Evolutionary conservation across 1,284 basidiomycete species (phyloP).

Genomic region (Malassezia slooffiae): DNA sequence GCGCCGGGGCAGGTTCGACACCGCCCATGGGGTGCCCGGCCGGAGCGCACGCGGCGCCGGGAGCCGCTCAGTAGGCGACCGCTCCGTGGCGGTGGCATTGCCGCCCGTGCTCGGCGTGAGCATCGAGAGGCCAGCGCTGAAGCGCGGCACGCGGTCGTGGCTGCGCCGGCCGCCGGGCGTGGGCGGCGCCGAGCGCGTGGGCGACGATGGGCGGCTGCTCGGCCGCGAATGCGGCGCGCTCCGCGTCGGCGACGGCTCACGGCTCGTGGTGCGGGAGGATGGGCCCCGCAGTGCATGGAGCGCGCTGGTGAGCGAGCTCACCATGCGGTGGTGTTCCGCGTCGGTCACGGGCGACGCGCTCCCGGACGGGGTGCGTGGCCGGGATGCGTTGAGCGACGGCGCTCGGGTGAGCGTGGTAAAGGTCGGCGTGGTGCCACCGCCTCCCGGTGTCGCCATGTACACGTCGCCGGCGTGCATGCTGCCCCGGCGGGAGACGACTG

Average conservation of each 20-base stretch:
- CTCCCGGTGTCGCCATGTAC: too few species aligned
- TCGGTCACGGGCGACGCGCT: neutral
- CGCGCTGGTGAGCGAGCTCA: conserved; percentile 24
- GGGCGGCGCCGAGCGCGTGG: conserved; percentile 4
- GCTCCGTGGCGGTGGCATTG: too few species aligned
- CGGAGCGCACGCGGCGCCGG: conserved; percentile 31
- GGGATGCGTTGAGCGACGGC: conserved; percentile 19
- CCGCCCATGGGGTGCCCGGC: conserved; percentile 37
- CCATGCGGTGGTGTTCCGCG: conserved; percentile 15
- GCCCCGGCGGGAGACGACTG: neutral
- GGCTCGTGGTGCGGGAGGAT: conserved; percentile 20
- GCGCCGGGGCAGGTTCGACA: conserved; percentile 31
- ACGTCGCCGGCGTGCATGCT: neutral
- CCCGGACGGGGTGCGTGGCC: neutral
- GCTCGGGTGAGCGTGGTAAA: conserved; percentile 13
- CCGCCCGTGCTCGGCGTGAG: too few species aligned
- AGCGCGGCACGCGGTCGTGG: too few species aligned
- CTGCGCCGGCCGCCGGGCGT: neutral
- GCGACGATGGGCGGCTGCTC: too few species aligned
- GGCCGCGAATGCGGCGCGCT: too few species aligned
- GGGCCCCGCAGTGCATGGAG: conserved; percentile 15
- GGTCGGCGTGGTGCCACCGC: too few species aligned
- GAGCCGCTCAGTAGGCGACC: too few species aligned
- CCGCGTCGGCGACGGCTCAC: conserved; percentile 28
- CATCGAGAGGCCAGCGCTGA: too few species aligned